Conservation (phyloP, 2,329 filamentous ascomycete genomes). For the Fusarium sp. region DNA sequence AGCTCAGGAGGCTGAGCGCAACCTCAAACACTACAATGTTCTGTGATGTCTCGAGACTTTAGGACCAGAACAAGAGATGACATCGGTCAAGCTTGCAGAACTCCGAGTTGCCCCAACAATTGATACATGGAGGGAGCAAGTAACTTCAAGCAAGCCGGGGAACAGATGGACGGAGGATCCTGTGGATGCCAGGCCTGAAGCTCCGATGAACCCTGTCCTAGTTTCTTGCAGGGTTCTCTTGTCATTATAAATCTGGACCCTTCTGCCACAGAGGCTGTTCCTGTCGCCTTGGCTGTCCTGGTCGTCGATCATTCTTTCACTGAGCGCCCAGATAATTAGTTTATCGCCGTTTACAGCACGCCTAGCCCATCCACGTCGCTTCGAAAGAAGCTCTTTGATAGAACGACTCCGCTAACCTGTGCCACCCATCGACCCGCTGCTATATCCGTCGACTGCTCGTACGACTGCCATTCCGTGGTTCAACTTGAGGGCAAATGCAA, state of each 20-base stretch:
- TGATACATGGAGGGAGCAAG: conserved; percentile 22
- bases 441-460: conserved; percentile 35
- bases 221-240: conserved; percentile 11
- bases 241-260: conserved; percentile 23
- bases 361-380: background rate
- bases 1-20: background rate
- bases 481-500: conserved; percentile 33
- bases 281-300: conserved; percentile 17
- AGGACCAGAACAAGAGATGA: background rate
- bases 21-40: background rate
- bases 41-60: background rate
- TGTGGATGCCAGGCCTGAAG: conserved; percentile 36
- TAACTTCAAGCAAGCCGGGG: conserved; percentile 40
- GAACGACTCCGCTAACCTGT: conserved; percentile 24
- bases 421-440: conserved; percentile 21
- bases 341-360: conserved; percentile 5
- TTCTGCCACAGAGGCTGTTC: conserved; percentile 22
- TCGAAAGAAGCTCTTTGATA: conserved; percentile 20
- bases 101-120: background rate
- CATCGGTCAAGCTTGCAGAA: background rate
- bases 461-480: conserved; percentile 36
- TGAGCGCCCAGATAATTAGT: conserved; percentile 7
- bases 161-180: conserved; percentile 40
- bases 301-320: conserved; percentile 29
- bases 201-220: conserved; percentile 31